Evolutionary conservation across 2,329 filamentous ascomycete species (phyloP).

Genomic region (Emmonsiellopsis sp.): DNA sequence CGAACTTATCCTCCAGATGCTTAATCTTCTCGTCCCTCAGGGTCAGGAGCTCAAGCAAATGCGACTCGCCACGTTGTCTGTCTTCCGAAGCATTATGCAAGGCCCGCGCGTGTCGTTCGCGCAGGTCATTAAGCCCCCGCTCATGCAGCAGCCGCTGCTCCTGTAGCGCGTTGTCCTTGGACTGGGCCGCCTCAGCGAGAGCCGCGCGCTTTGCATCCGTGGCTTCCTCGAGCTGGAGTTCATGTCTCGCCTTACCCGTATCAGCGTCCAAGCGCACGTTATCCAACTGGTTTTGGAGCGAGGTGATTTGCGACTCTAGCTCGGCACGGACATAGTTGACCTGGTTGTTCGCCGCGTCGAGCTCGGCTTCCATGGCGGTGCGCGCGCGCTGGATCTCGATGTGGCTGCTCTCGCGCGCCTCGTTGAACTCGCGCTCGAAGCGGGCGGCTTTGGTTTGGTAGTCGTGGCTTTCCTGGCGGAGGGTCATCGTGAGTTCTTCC

Average conservation of each 20-base stretch:
- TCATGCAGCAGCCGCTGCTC: slow-evolving; percentile 60
- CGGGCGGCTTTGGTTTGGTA: slow-evolving; percentile 60
- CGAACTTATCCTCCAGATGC: slow-evolving; percentile 75
- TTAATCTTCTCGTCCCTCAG: slow-evolving; percentile 77
- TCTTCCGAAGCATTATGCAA: slow-evolving; percentile 70
- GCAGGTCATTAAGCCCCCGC: slow-evolving; percentile 63
- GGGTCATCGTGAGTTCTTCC: slow-evolving; percentile 43
- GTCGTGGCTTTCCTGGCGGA: slow-evolving; percentile 53
- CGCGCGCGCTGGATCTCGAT: slow-evolving; percentile 74
- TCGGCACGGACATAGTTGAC: slow-evolving; percentile 72
- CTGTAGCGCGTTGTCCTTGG: slow-evolving; percentile 45
- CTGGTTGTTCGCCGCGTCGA: slow-evolving; percentile 68
- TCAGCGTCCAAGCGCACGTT: slow-evolving; percentile 70
- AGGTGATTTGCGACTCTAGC: slow-evolving; percentile 67
- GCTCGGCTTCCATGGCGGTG: slow-evolving; percentile 67
- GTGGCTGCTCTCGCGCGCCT: slow-evolving; percentile 69
- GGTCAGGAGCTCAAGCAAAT: slow-evolving; percentile 70
- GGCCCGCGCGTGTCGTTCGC: slow-evolving; percentile 64
- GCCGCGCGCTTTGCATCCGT: slow-evolving; percentile 58
- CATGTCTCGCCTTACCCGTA: slow-evolving; percentile 68
- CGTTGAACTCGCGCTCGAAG: slow-evolving; percentile 73
- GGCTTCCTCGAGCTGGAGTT: slow-evolving; percentile 76
- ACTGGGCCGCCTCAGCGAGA: slow-evolving; percentile 45
- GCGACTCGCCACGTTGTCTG: slow-evolving; percentile 67
- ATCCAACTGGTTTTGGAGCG: slow-evolving; percentile 66